These are phyloP conservation scores for Candida ponderosae DNA, from an alignment of 805 yeast species.

Conservation along the genomic window DNA sequence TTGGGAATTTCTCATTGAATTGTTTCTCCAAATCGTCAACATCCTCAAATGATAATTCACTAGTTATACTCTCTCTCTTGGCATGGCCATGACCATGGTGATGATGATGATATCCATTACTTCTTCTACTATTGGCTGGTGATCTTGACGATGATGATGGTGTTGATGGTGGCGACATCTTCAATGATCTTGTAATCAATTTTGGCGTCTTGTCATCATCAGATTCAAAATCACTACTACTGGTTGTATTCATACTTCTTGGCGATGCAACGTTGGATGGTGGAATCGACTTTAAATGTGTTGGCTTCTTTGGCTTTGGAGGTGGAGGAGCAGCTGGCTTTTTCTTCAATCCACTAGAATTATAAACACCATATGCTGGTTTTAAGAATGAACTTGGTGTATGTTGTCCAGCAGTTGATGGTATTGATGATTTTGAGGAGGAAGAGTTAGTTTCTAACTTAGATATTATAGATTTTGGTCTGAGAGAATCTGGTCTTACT, in stretches of 20 bases:
- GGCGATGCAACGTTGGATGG: conserved; percentile 2
- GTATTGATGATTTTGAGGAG: conserved; percentile 6
- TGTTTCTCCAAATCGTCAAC: conserved; percentile 51
- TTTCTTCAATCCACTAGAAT: conserved; percentile 9
- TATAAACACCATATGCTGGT: conserved; percentile 6
- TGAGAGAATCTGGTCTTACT: conserved; percentile 1
- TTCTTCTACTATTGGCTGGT: too few relatives aligned
- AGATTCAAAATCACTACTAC: too few relatives aligned
- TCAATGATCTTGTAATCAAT: too few relatives aligned
- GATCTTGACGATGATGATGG: too few relatives aligned
- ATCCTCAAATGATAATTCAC: conserved; percentile 41
- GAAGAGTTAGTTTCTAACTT: conserved; percentile 3
- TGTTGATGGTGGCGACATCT: too few relatives aligned
- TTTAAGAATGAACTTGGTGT: conserved; percentile 19
- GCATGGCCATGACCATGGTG: too few relatives aligned
- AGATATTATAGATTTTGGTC: not conserved
- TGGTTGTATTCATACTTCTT: not conserved
- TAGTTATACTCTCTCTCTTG: conserved; percentile 19
- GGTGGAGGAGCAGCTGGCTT: conserved; percentile 53
- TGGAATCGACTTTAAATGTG: conserved; percentile 31
- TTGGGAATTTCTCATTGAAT: conserved; percentile 54
- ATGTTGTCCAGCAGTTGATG: conserved; percentile 16
- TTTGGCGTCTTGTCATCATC: too few relatives aligned
- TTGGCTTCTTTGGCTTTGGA: conserved; percentile 61
- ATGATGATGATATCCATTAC: too few relatives aligned